Evolutionary conservation across 1,284 basidiomycete species (phyloP).

Genomic region (Chiua sp.): DNA sequence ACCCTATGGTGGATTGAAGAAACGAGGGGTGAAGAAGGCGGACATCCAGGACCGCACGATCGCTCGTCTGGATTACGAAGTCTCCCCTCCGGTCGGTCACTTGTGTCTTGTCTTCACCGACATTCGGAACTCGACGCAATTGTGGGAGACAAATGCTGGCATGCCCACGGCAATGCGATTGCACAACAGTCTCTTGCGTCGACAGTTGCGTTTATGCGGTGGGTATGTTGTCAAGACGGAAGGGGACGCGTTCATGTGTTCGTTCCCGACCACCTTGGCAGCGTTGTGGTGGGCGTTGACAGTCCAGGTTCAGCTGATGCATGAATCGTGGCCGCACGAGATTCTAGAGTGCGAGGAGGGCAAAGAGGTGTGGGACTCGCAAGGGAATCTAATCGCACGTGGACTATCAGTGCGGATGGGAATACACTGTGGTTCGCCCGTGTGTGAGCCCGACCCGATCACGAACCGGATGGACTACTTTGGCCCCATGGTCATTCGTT

Average conservation of each 20-base stretch:
- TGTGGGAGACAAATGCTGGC: constrained; percentile 97
- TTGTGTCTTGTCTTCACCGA: constrained; percentile 98
- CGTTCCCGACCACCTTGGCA: constrained; percentile 88
- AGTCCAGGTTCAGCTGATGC: constrained; percentile 86
- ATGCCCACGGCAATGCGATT: constrained; percentile 96
- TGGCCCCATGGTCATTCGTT: constrained; percentile 92
- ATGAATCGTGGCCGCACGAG: constrained; percentile 94
- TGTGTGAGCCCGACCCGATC: constrained; percentile 94
- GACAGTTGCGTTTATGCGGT: constrained; percentile 89
- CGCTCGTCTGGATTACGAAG: constrained; percentile 78
- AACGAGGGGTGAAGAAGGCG: constrained; percentile 44
- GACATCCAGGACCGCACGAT: constrained; percentile 60
- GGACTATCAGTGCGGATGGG: constrained; percentile 98
- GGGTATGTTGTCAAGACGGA: constrained; percentile 99
- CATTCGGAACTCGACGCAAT: constrained; percentile 95
- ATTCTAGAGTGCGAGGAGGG: constrained; percentile 95
- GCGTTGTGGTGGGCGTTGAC: constrained; percentile 94
- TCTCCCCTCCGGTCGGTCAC: constrained; percentile 88
- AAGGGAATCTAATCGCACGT: constrained; percentile 79
- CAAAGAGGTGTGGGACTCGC: constrained; percentile 75
- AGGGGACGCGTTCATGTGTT: constrained; percentile 99
- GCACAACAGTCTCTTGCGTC: constrained; percentile 89
- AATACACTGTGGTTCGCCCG: constrained; percentile 91
- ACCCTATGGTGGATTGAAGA: constrained; percentile 42
- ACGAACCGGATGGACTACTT: constrained; percentile 99